phyloP scores from a whole-genome alignment of 1,284 basidiomycete genomes.

The Ganoderma lingzhi region DNA sequence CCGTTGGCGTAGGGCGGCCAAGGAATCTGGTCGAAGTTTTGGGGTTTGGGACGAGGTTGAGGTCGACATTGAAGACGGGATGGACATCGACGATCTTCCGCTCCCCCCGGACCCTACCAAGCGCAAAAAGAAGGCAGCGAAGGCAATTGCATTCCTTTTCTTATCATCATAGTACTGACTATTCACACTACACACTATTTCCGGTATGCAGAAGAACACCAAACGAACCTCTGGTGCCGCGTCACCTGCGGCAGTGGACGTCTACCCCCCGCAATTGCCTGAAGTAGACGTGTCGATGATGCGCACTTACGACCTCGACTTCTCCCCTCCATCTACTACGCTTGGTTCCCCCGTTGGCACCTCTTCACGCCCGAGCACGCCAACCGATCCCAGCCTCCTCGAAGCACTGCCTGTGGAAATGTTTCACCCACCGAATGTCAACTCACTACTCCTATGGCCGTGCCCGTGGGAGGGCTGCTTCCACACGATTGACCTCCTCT shows the following conservation, averaged over 20 bases:
- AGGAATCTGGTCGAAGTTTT: slow-evolving; percentile 35
- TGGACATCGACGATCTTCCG: slow-evolving; percentile 21
- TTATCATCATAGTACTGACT: no score
- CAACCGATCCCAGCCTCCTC: slow-evolving; percentile 33
- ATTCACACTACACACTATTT: neutral
- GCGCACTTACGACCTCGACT: slow-evolving; percentile 55
- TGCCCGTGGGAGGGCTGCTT: slow-evolving; percentile 37
- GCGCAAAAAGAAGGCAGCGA: slow-evolving; percentile 16
- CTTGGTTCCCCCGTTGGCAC: slow-evolving; percentile 31
- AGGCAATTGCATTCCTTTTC: neutral
- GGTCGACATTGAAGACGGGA: slow-evolving; percentile 17
- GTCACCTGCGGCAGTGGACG: neutral
- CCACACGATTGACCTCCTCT: slow-evolving; percentile 36
- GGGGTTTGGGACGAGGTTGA: slow-evolving; percentile 39
- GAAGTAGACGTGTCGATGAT: slow-evolving; percentile 2
- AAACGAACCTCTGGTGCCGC: neutral
- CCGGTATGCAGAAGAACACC: neutral
- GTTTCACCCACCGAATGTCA: slow-evolving; percentile 30
- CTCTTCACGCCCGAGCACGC: slow-evolving; percentile 26
- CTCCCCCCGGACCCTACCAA: slow-evolving; percentile 3
- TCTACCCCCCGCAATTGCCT: neutral
- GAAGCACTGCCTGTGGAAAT: slow-evolving; percentile 34
- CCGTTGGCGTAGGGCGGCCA: slow-evolving; percentile 41
- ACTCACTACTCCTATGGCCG: slow-evolving; percentile 35
- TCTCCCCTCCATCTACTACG: slow-evolving; percentile 48